Evolutionary conservation across 371 early-diverging fungal genomes (phyloP).

Genomic region (Rhizopus arrhizus): DNA sequence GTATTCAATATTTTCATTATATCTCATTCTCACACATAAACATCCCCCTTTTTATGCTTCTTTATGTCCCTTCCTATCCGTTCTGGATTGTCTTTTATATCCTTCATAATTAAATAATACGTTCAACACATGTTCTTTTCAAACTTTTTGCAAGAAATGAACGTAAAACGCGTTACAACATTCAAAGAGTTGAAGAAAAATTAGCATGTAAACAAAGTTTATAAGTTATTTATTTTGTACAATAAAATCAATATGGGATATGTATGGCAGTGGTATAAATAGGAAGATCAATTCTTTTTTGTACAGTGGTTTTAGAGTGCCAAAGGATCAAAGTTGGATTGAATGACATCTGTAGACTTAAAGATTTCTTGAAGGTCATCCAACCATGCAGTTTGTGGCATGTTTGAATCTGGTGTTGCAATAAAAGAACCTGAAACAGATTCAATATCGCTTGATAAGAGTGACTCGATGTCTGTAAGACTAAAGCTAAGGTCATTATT

Average conservation of each 20-base stretch:
- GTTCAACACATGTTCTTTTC: too few species aligned
- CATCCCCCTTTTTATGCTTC: not conserved
- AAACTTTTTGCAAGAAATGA: too few species aligned
- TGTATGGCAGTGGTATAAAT: too few species aligned
- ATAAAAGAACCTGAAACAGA: not conserved
- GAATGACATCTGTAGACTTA: not conserved
- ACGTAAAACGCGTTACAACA: too few species aligned
- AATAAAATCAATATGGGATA: too few species aligned
- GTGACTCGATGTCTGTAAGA: not conserved
- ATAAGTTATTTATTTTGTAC: not conserved
- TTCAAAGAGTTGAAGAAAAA: too few species aligned
- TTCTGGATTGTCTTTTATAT: not conserved
- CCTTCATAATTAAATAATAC: not conserved
- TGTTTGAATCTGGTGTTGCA: not conserved
- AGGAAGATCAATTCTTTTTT: not conserved
- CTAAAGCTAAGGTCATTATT: not conserved
- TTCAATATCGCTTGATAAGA: not conserved
- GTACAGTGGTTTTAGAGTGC: not conserved
- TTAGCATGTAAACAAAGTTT: too few species aligned
- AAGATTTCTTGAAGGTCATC: slow-evolving; percentile 4
- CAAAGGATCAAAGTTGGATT: not conserved
- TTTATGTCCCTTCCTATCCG: not conserved
- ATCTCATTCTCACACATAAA: not conserved
- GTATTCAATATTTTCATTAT: not conserved
- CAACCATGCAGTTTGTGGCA: not conserved